Conservation (phyloP, 805 yeast genomes). For the Candida peoriensis region DNA sequence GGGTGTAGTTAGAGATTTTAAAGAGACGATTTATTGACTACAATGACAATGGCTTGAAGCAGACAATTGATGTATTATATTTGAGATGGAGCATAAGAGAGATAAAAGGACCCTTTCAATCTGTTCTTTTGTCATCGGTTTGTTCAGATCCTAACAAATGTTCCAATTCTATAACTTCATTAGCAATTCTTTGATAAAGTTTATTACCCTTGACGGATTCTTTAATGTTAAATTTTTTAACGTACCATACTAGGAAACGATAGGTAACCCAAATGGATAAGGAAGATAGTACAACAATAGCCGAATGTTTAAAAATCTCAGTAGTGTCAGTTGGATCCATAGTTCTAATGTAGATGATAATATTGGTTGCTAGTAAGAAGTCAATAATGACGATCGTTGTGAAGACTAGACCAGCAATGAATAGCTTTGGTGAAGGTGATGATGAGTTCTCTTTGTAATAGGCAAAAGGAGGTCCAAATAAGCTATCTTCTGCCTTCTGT, state of each 20-base stretch:
- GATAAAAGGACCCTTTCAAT: too few species aligned
- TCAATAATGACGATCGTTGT: conserved; percentile 25
- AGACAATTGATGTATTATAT: too few species aligned
- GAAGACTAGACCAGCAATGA: conserved; percentile 22
- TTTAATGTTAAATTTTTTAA: conserved; percentile 16
- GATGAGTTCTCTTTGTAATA: conserved; percentile 16
- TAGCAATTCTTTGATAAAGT: conserved; percentile 19
- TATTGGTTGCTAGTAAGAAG: conserved; percentile 30
- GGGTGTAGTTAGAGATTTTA: too few species aligned
- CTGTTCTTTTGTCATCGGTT: too few species aligned
- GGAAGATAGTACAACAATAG: conserved; percentile 11
- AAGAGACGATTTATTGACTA: too few species aligned
- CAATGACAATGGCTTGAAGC: too few species aligned
- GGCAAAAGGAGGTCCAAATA: conserved; percentile 24
- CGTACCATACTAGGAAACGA: conserved; percentile 17
- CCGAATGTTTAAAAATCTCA: conserved; percentile 16
- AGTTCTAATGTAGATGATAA: conserved; percentile 31
- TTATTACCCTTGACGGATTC: conserved; percentile 14
- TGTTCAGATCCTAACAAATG: conserved; percentile 10
- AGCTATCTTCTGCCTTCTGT: conserved; percentile 9
- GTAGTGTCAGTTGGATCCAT: conserved; percentile 18
- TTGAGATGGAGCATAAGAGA: too few species aligned
- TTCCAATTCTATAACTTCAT: conserved; percentile 21
- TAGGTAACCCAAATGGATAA: conserved; percentile 19
- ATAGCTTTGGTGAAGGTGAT: conserved; percentile 19